Evolutionary conservation across 176 grass and related monocot genomes (phyloP).

Genomic region (Rhynchospora pubera): DNA sequence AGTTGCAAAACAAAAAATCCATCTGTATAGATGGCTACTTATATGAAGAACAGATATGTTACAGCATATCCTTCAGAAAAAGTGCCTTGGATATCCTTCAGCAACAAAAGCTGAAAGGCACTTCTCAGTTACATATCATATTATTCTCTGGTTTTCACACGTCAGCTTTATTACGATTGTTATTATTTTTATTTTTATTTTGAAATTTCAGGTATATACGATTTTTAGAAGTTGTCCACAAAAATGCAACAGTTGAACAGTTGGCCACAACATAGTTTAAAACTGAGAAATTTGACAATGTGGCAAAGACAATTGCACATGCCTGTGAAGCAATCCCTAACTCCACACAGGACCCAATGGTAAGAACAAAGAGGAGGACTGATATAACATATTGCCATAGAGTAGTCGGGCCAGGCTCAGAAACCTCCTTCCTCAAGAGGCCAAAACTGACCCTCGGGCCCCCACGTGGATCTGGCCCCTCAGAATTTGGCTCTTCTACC

Average conservation of each 20-base stretch:
- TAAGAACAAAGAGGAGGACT: conserved; percentile 78
- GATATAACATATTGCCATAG: conserved; percentile 99
- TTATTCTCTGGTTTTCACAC: neutral
- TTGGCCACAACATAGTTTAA: neutral
- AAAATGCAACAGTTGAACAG: neutral
- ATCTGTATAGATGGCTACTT: neutral
- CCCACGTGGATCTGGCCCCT: conserved; percentile 81
- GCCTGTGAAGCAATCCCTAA: conserved; percentile 97
- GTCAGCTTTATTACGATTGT: neutral
- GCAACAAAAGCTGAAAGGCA: neutral
- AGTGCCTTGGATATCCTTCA: neutral
- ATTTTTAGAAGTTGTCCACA: neutral
- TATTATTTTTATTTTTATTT: neutral
- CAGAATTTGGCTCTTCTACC: conserved; percentile 93
- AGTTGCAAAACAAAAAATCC: neutral
- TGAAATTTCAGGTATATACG: conserved; percentile 14
- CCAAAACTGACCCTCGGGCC: conserved; percentile 90
- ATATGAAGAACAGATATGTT: neutral
- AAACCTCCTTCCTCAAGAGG: conserved; percentile 90
- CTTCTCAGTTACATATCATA: neutral
- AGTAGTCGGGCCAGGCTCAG: conserved; percentile 85
- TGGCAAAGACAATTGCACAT: conserved; percentile 9
- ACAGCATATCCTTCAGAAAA: neutral
- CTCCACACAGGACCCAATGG: conserved; percentile 82
- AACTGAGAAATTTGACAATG: neutral